Base-by-base conservation (phyloP, 2,329 filamentous ascomycete species). In the Pestalotiopsis sp. region DNA sequence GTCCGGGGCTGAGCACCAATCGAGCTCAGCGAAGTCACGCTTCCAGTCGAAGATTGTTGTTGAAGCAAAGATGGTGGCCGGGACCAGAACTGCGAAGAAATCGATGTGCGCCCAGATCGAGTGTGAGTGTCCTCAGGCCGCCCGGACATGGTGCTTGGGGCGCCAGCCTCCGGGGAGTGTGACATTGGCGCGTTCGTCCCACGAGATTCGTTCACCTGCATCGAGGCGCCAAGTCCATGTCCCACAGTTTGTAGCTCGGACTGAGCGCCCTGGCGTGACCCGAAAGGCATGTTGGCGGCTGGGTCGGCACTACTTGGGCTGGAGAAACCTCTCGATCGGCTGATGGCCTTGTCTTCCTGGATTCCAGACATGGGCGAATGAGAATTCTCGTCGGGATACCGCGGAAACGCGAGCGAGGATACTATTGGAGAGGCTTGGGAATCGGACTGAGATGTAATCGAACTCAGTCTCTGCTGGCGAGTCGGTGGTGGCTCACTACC, bases 401-500 rank as follows among this genome's bases (percentile, higher is more conserved):
- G 75, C 20, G 81, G 77, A 3, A 79, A 76, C 11, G 78, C 69
- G 3, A 79, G 74, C 12, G 79, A 79, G 6, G 79, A 78, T 2
- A 81, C 74, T 3, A 78, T 78, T 2, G 81, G 77, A 0, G 85
- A 82, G 57, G 81, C 81, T 36, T 81, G 83, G 0, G 83, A 83
- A 57, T 86, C 85, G 1, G 81, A 77, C 14, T 81, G 76, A 0
- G 86, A 87, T 38, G 81, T 79, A 6, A 81, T 79, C 14, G 87
- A 88, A 58, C 81, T 81, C 58, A 87, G 75, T 60, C 86, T 80
- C 69, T 86, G 83, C 61, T 84, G 82, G 9, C 84, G 80, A 41
- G 77, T 77, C 12, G 82, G 80, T 3, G 85, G 82, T 58, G 84
- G 81, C 67, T 87, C 86, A 66, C 83, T 86, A 23, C 82, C 84